phyloP scores from a whole-genome alignment of 441 rosid species.

The Biscutella laevigata region DNA sequence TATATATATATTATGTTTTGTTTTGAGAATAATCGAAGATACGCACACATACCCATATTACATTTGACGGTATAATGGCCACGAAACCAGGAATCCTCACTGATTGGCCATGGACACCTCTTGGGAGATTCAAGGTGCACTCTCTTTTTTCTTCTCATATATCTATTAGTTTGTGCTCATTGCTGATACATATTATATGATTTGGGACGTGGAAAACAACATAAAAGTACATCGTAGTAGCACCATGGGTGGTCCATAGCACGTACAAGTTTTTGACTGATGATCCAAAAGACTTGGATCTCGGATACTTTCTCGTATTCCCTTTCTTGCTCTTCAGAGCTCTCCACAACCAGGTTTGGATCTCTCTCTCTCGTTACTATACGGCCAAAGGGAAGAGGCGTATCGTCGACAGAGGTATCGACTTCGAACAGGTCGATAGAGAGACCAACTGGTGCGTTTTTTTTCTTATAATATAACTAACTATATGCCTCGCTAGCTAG shows the following conservation, averaged over 20 bases:
- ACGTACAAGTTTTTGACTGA: conserved; percentile 27
- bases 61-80: conserved; percentile 32
- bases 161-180: no score
- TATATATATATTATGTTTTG: no score
- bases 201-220: conserved; percentile 12
- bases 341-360: conserved; percentile 61
- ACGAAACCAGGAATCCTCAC: conserved; percentile 49
- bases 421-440: conserved; percentile 51
- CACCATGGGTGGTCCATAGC: conserved; percentile 48
- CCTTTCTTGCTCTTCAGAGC: conserved; percentile 39
- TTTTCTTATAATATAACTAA: no score
- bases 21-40: no score
- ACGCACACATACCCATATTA: conserved; percentile 1
- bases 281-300: conserved; percentile 27
- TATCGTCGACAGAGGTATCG: conserved; percentile 42
- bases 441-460: conserved; percentile 38
- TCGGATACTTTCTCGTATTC: conserved; percentile 28
- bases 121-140: conserved; percentile 47
- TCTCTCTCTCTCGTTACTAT: conserved; percentile 44
- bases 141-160: no score
- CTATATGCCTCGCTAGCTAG: no score
- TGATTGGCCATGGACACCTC: conserved; percentile 61
- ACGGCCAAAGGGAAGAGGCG: conserved; percentile 43
- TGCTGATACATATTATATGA: no score
- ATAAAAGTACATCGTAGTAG: conserved; percentile 39